Evolutionary conservation across 306 rosid species (phyloP), one percentile per base, ranked within the genome.

Genomic region (Castanopsis chinensis): DNA sequence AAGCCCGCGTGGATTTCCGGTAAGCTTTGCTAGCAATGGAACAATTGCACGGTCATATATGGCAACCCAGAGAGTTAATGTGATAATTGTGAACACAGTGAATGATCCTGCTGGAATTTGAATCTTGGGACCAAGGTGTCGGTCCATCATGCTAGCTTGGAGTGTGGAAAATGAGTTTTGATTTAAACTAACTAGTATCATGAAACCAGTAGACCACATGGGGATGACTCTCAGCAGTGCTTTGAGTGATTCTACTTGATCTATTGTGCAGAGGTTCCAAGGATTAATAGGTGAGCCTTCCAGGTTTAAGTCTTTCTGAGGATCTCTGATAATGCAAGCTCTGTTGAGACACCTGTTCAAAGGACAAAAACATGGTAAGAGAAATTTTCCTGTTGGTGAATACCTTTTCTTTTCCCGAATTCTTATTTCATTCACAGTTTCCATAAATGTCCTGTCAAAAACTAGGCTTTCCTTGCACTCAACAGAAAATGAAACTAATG

Each of bases 91-190:
- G 83, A 88, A 45, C 61, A 81, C 52, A 61, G 4, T 52, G 51
- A 88, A 83, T 6, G 91, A 88, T 63, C 86, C 91, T 49, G 91
- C 86, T 35, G 87, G 89, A 12, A 88, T 72, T 73, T 81, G 57
- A 68, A 88, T 73, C 25, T 73, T 71, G 33, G 84, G 71, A 13
- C 73, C 55, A 49, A 88, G 30, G 17, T 25, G 78, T 61, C 87
- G 19, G 81, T 85, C 74, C 87, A 86, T 63, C 23, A 82, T 54
- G n/a, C 4, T 56, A 11, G 79, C 75, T 37, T 74, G 83, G 20
- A 80, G 19, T 51, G 60, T 14, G 45, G 45, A 37, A 13, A 80
- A 45, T 5, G 79, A 65, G 60, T 8, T 6, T 61, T 54, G 75
- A 20, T 45, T 64, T 20, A 56, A 0, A 11, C 12, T 17, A 5